Percentiles rank a stretch among this genome's conserved stretches.
These are phyloP conservation scores for Dichomitus squalens DNA, from an alignment of 1,284 basidiomycete genomes.

Conservation along the genomic window DNA sequence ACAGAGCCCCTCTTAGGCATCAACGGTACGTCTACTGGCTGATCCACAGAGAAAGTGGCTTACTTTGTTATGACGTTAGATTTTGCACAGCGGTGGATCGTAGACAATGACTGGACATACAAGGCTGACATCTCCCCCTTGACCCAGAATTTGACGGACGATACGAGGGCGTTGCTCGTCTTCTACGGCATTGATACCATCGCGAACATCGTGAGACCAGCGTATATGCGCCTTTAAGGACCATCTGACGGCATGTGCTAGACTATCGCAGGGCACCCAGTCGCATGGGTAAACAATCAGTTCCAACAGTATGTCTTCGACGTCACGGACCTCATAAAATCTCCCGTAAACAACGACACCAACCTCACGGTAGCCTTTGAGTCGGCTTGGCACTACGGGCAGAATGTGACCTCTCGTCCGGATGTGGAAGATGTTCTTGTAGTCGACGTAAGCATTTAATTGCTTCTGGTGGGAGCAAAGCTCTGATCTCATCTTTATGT, in stretches of 20 bases:
- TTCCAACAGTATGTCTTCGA: conserved; percentile 60
- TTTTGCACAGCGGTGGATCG: conserved; percentile 59
- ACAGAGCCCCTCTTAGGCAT: conserved; percentile 56
- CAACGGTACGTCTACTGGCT: conserved; percentile 49
- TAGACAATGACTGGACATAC: conserved; percentile 64
- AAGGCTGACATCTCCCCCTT: conserved; percentile 55
- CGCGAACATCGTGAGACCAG: conserved; percentile 47
- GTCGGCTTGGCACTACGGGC: conserved; percentile 54
- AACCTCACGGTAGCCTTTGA: conserved; percentile 56
- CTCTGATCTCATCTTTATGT: no score
- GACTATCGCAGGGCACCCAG: conserved; percentile 52
- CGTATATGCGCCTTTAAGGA: background rate
- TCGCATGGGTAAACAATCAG: conserved; percentile 61
- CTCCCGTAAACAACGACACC: conserved; percentile 32
- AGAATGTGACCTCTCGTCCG: conserved; percentile 51
- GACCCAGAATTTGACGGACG: conserved; percentile 26
- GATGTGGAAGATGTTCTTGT: conserved; percentile 46
- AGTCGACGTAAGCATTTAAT: conserved; percentile 27
- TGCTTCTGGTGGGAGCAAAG: background rate
- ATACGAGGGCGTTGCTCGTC: conserved; percentile 45
- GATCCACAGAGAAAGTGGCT: no score
- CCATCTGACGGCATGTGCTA: conserved; percentile 21
- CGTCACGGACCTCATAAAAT: conserved; percentile 43
- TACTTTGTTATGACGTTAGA: no score
- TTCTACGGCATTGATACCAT: conserved; percentile 65